A percentile compares a stretch with the other conserved stretches of the same genome.
Conservation (phyloP, 1,284 basidiomycete species). For the Binderoboletus segoi region DNA sequence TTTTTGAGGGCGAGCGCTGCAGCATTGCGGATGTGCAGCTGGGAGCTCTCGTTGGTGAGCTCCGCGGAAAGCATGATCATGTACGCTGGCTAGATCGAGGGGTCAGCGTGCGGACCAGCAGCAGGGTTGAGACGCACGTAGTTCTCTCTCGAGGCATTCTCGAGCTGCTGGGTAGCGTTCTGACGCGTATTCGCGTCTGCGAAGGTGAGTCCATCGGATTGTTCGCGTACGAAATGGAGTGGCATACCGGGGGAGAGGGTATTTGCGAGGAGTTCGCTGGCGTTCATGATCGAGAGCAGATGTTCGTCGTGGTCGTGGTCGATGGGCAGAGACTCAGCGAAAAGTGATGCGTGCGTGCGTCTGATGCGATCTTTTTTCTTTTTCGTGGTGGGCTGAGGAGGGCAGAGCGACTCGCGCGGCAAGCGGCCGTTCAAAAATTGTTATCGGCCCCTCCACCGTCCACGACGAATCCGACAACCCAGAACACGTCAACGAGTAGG, state of each 20-base stretch:
- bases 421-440: slow-evolving; percentile 40
- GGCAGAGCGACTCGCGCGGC: slow-evolving; percentile 28
- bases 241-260: slow-evolving; percentile 84
- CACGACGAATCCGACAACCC: too few species aligned
- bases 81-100: slow-evolving; percentile 73
- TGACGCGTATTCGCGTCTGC: slow-evolving; percentile 85
- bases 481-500: too few species aligned
- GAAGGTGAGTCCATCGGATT: too few species aligned
- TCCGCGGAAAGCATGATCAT: slow-evolving; percentile 85
- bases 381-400: slow-evolving; percentile 23
- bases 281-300: slow-evolving; percentile 79
- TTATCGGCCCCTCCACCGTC: slow-evolving; percentile 10
- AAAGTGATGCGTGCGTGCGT: slow-evolving; percentile 6
- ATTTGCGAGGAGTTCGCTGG: slow-evolving; percentile 85
- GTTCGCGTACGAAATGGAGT: slow-evolving; percentile 6
- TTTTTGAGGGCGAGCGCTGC: slow-evolving; percentile 98
- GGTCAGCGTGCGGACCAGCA: slow-evolving; percentile 23
- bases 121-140: slow-evolving; percentile 58
- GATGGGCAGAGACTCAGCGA: slow-evolving; percentile 14
- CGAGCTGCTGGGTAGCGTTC: slow-evolving; percentile 85
- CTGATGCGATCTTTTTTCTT: slow-evolving; percentile 15
- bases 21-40: slow-evolving; percentile 86
- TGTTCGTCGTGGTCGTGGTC: slow-evolving; percentile 27
- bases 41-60: slow-evolving; percentile 73
- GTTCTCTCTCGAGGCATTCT: slow-evolving; percentile 82